A percentile compares a stretch with the other conserved stretches of the same genome.
Conservation (phyloP, 2,329 filamentous ascomycete genomes). For the Sordariomycetes sp. region DNA sequence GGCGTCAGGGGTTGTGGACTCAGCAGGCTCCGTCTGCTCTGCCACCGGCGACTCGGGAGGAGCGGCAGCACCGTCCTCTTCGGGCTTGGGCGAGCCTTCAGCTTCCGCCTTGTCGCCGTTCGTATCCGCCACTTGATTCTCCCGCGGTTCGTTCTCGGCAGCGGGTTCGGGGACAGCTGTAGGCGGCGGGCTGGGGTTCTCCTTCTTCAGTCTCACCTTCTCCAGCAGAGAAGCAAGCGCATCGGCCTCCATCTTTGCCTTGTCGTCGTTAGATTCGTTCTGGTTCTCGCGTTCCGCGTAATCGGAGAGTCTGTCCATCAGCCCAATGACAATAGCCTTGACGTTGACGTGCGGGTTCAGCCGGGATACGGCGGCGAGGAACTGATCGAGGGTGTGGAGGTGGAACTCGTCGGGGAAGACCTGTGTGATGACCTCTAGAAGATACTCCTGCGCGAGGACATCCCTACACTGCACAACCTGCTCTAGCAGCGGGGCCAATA, state of each 20-base stretch:
- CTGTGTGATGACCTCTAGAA: constrained; percentile 95
- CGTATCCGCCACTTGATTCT: constrained; percentile 13
- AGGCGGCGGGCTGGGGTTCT: constrained; percentile 16
- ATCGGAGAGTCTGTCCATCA: constrained; percentile 91
- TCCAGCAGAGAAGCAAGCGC: constrained; percentile 68
- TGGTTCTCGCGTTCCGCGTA: constrained; percentile 86
- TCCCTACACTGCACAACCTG: constrained; percentile 97
- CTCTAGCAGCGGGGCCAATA: constrained; percentile 78
- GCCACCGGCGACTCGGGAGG: background rate
- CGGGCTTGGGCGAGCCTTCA: constrained; percentile 11
- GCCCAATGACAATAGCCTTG: constrained; percentile 92
- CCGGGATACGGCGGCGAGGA: constrained; percentile 82
- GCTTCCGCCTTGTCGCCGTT: constrained; percentile 16
- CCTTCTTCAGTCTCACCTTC: constrained; percentile 57
- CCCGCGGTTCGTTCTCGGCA: constrained; percentile 1
- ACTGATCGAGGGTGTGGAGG: constrained; percentile 88
- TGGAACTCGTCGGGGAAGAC: constrained; percentile 99
- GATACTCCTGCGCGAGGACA: constrained; percentile 91
- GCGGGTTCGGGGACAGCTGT: constrained; percentile 5
- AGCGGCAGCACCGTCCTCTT: constrained; percentile 16
- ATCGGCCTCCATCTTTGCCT: constrained; percentile 69
- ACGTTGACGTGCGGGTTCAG: constrained; percentile 95
- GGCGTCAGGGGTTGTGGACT: constrained; percentile 31
- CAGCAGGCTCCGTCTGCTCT: constrained; percentile 12
- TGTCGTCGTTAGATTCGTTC: constrained; percentile 55